phyloP scores from a whole-genome alignment of 2,329 filamentous ascomycete genomes.

The Chaetomium globosum region DNA sequence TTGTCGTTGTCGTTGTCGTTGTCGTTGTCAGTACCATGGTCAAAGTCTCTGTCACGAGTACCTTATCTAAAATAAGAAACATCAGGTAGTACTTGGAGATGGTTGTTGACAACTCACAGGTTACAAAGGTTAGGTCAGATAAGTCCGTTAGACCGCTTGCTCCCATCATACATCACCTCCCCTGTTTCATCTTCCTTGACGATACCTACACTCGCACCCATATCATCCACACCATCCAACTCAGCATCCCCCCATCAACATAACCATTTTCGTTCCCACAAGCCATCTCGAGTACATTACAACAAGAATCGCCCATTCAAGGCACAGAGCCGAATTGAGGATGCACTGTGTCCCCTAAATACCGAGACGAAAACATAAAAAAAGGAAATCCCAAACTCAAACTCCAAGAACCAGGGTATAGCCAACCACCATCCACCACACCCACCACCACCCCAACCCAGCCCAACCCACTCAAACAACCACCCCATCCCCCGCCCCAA shows the following conservation, averaged over 20 bases:
- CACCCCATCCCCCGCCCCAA: background rate
- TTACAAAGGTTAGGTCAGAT: background rate
- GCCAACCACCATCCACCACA: background rate
- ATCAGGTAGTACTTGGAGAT: background rate
- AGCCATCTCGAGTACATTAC: no score
- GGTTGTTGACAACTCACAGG: background rate
- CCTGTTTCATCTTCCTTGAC: conserved; percentile 15
- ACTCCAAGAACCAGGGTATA: background rate
- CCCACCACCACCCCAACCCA: background rate
- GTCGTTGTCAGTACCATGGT: no score
- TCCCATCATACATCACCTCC: conserved; percentile 22
- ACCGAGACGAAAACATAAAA: background rate
- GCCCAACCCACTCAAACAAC: background rate
- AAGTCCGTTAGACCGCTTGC: conserved; percentile 9
- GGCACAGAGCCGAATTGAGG: no score
- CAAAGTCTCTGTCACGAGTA: no score
- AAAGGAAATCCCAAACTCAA: background rate
- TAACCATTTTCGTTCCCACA: background rate
- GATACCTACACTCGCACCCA: conserved; percentile 27
- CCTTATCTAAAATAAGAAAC: background rate
- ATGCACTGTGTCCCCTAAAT: background rate
- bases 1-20: no score
- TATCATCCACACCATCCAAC: conserved; percentile 29
- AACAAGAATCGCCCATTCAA: no score
- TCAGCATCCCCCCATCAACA: conserved; percentile 18